Evolutionary conservation across 805 yeast genomes (phyloP).

Genomic region (Limtongozyma cylindracea): DNA sequence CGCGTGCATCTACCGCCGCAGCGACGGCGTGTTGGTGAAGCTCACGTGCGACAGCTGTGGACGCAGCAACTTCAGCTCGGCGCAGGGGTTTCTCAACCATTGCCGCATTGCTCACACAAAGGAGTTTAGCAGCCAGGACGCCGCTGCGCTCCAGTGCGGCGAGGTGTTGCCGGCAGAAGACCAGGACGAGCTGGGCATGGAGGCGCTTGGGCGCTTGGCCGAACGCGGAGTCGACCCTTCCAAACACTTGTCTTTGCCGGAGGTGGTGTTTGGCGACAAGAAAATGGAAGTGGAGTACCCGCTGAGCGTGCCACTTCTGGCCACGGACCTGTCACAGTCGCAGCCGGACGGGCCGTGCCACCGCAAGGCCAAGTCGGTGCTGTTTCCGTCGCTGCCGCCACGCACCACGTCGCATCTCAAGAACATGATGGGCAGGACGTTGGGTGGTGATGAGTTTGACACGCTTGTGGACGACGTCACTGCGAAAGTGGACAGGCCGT

Average conservation of each 20-base stretch:
- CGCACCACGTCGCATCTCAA: conserved; percentile 8
- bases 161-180: conserved; percentile 23
- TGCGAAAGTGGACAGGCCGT: conserved; percentile 8
- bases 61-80: conserved; percentile 46
- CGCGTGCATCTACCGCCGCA: conserved; percentile 33
- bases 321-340: no score
- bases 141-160: conserved; percentile 50
- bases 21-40: conserved; percentile 47
- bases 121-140: conserved; percentile 45
- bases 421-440: conserved; percentile 10
- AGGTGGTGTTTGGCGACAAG: no score
- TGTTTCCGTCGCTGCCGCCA: conserved; percentile 3
- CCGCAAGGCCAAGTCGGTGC: conserved; percentile 1
- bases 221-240: conserved; percentile 14
- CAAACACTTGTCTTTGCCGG: no score
- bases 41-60: conserved; percentile 45
- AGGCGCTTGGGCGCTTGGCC: conserved; percentile 10
- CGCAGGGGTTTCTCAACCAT: conserved; percentile 65
- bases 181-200: conserved; percentile 26
- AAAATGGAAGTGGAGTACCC: no score
- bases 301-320: no score
- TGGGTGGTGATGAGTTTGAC: conserved; percentile 8
- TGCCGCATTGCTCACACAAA: conserved; percentile 49
- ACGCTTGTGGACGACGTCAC: conserved; percentile 9
- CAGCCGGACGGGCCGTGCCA: no score